Percentiles rank a stretch among this genome's conserved stretches.
Evolutionary conservation across 495 filamentous ascomycete species (phyloP).

Genomic region (Penicillium atrosanguineum): DNA sequence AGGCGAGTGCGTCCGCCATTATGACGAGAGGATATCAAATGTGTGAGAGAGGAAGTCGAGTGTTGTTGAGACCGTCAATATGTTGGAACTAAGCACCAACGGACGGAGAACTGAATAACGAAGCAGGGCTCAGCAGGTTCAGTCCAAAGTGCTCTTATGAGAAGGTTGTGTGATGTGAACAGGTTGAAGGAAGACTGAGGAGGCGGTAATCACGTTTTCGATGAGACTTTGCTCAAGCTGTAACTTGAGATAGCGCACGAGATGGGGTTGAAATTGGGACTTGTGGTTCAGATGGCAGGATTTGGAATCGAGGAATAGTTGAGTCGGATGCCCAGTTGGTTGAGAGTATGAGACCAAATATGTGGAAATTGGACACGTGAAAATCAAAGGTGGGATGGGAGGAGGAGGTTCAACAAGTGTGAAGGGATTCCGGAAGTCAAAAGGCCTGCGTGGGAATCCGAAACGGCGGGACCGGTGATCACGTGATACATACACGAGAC

Average conservation of each 20-base stretch:
- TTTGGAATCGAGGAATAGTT: constrained; percentile 2
- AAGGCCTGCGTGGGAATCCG: constrained; percentile 7
- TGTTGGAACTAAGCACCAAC: constrained; percentile 2
- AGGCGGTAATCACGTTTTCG: background rate
- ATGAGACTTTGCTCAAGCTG: background rate
- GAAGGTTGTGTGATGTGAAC: background rate
- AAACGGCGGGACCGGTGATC: background rate
- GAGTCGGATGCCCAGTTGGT: constrained; percentile 10
- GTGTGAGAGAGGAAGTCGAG: background rate
- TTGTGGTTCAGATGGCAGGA: constrained; percentile 9
- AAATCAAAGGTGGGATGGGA: constrained; percentile 1
- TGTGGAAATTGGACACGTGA: background rate
- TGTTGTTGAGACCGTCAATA: constrained; percentile 8
- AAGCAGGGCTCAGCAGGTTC: background rate
- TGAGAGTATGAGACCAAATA: constrained; percentile 2
- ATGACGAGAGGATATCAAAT: constrained; percentile 19
- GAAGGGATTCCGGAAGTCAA: constrained; percentile 13
- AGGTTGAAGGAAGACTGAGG: background rate
- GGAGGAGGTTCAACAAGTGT: constrained; percentile 5
- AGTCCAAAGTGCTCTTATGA: background rate
- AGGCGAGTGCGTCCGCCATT: constrained; percentile 61
- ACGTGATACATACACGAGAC: background rate
- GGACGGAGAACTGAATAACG: background rate
- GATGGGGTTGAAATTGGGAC: background rate
- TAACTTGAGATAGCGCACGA: background rate